phyloP scores from a whole-genome alignment of 1,284 basidiomycete genomes.

The Ustilago crameri region DNA sequence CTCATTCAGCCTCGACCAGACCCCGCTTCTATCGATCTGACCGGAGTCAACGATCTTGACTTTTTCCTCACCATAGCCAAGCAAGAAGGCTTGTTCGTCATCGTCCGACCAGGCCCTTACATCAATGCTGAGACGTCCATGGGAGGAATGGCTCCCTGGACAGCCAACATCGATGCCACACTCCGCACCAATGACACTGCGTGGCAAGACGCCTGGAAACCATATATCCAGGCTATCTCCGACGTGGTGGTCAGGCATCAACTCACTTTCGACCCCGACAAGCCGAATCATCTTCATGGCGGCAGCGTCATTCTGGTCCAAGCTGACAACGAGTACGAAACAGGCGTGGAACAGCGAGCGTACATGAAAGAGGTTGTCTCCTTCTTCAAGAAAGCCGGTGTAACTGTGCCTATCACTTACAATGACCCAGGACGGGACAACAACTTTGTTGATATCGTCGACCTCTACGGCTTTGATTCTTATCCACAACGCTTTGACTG shows the following conservation, averaged over 20 bases:
- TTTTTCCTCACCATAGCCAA: slow-evolving; percentile 73
- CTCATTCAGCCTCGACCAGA: slow-evolving; percentile 80
- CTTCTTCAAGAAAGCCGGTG: slow-evolving; percentile 32
- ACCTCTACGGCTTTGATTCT: slow-evolving; percentile 74
- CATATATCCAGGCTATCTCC: slow-evolving; percentile 77
- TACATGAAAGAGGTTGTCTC: slow-evolving; percentile 43
- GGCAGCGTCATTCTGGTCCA: slow-evolving; percentile 56
- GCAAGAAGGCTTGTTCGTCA: slow-evolving; percentile 75
- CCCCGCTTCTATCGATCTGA: slow-evolving; percentile 74
- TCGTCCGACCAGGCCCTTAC: slow-evolving; percentile 75
- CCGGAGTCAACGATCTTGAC: slow-evolving; percentile 77
- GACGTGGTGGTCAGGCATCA: slow-evolving; percentile 76
- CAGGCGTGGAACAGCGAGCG: slow-evolving; percentile 53
- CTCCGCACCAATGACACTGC: slow-evolving; percentile 77
- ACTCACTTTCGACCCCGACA: slow-evolving; percentile 70
- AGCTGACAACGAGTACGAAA: slow-evolving; percentile 67
- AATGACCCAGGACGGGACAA: slow-evolving; percentile 49
- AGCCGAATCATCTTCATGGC: slow-evolving; percentile 16
- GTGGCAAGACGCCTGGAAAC: slow-evolving; percentile 77
- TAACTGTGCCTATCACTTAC: slow-evolving; percentile 55
- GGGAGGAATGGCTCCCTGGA: slow-evolving; percentile 82
- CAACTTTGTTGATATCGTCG: slow-evolving; percentile 68
- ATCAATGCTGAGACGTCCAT: slow-evolving; percentile 78
- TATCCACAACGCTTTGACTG: slow-evolving; percentile 79
- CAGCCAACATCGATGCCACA: slow-evolving; percentile 75